phyloP scores from a whole-genome alignment of 2,329 filamentous ascomycete species.

The Ophiostoma quercus region DNA sequence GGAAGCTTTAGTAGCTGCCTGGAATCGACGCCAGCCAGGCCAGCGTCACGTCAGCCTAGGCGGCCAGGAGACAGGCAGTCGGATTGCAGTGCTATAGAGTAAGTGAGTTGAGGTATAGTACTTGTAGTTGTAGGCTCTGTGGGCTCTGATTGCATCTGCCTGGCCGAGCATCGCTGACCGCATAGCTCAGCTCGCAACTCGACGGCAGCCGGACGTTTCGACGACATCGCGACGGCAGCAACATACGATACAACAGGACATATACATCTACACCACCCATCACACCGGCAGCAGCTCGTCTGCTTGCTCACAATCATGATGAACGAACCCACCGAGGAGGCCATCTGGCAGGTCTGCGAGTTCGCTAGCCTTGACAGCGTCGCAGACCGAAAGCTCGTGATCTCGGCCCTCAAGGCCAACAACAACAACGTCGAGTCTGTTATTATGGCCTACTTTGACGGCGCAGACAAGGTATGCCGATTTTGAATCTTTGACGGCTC shows the following conservation, averaged over 20 bases:
- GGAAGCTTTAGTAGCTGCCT: slow-evolving; percentile 11
- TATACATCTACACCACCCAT: neutral
- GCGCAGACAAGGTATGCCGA: slow-evolving; percentile 38
- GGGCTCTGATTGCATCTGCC: neutral
- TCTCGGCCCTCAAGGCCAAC: slow-evolving; percentile 43
- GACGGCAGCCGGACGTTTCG: slow-evolving; percentile 17
- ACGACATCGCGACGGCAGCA: neutral
- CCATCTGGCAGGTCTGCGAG: slow-evolving; percentile 40
- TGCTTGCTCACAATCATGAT: slow-evolving; percentile 16
- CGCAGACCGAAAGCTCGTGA: slow-evolving; percentile 39
- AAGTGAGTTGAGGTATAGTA: neutral
- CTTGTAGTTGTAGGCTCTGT: neutral
- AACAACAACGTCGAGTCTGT: slow-evolving; percentile 46
- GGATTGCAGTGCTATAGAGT: no score
- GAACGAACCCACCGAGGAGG: slow-evolving; percentile 35
- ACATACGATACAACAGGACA: neutral
- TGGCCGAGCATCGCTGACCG: neutral
- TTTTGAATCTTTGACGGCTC: neutral
- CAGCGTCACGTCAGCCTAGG: neutral
- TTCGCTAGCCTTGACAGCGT: slow-evolving; percentile 37
- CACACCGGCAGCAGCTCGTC: neutral
- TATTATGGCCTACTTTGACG: slow-evolving; percentile 49
- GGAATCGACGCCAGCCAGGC: slow-evolving; percentile 5
- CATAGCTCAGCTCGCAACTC: neutral
- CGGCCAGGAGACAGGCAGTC: neutral